A percentile compares a stretch with the other conserved stretches of the same genome.
Conservation (phyloP, 345 rosid species). For the Salix purpurea region DNA sequence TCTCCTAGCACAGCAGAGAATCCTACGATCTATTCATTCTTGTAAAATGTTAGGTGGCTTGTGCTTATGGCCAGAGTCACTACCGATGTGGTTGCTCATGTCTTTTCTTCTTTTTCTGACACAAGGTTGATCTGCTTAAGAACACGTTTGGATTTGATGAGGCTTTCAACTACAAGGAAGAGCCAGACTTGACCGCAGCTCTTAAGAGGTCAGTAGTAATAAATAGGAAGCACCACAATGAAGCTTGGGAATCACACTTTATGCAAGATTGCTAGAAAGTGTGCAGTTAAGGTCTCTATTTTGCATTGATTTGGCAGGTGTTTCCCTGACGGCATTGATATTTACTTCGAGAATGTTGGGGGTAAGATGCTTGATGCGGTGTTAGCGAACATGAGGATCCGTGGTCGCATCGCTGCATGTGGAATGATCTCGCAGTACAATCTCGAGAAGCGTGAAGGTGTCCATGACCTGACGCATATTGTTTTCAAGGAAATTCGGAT, state of each 20-base stretch:
- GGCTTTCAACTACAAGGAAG: background rate
- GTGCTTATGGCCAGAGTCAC: background rate
- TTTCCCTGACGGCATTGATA: constrained; percentile 10
- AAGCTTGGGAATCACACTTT: background rate
- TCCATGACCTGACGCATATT: constrained; percentile 1
- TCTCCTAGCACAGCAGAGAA: background rate
- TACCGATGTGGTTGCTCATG: background rate
- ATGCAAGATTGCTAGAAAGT: too few relatives aligned
- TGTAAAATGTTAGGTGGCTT: background rate
- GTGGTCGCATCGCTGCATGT: constrained; percentile 5
- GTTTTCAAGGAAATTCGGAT: background rate
- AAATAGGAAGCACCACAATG: too few relatives aligned
- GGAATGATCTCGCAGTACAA: constrained; percentile 18
- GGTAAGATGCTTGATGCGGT: constrained; percentile 16
- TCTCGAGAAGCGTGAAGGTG: background rate
- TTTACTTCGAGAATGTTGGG: constrained; percentile 10
- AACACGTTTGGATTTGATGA: background rate
- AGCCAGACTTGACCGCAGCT: constrained; percentile 3
- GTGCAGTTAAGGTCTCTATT: too few relatives aligned
- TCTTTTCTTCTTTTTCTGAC: background rate
- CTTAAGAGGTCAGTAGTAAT: constrained; percentile 5
- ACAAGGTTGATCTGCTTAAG: background rate
- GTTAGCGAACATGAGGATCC: constrained; percentile 5
- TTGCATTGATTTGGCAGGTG: background rate
- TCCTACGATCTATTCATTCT: background rate